Conservation (phyloP, 2,329 filamentous ascomycete genomes). For the Ustulina deusta region DNA sequence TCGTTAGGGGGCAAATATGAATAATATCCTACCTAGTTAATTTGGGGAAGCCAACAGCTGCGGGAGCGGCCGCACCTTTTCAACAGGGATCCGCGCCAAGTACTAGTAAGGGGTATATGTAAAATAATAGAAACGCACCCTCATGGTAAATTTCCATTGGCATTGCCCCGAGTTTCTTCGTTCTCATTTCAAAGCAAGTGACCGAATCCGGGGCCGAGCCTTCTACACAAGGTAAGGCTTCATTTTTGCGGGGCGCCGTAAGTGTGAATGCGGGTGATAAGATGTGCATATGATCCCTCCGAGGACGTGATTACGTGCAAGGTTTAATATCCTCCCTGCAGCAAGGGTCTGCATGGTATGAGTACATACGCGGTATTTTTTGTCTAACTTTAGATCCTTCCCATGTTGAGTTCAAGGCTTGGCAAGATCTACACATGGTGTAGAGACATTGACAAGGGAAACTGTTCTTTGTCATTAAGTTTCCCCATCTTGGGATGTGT, state of each 20-base stretch:
- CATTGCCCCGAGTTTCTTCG: background rate
- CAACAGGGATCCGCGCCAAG: background rate
- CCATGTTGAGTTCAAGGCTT: background rate
- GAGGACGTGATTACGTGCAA: background rate
- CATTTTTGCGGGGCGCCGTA: background rate
- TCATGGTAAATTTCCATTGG: background rate
- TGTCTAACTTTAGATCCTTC: background rate
- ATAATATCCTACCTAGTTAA: background rate
- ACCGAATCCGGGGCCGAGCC: background rate
- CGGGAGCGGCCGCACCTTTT: background rate
- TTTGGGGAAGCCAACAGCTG: background rate
- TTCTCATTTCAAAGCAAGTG: background rate
- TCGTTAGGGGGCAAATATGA: background rate
- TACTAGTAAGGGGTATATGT: background rate
- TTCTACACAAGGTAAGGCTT: background rate
- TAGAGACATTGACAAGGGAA: background rate
- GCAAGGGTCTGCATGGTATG: background rate
- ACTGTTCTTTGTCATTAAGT: background rate
- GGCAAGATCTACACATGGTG: background rate
- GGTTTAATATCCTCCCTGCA: background rate
- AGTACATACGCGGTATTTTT: background rate
- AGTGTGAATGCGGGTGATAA: background rate
- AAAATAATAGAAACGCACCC: background rate
- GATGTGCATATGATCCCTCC: background rate
- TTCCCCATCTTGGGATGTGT: background rate